phyloP scores from a whole-genome alignment of 2,329 filamentous ascomycete species.

The Coniochaeta prunicola region DNA sequence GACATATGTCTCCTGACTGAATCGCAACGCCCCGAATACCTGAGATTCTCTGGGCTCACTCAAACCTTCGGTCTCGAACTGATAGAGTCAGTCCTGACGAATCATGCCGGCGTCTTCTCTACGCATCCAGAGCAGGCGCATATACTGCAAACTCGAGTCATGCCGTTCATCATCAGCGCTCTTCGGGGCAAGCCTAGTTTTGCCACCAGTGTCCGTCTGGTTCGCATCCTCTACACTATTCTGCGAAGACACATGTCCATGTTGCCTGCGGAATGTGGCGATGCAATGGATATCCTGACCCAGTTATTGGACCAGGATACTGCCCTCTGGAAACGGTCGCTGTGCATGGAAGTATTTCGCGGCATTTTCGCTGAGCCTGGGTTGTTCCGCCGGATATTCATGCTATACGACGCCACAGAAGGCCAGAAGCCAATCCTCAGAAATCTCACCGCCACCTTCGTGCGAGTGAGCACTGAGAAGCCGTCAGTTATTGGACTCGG shows the following conservation, averaged over 20 bases:
- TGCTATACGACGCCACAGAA: conserved; percentile 67
- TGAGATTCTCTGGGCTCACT: conserved; percentile 70
- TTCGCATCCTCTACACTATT: conserved; percentile 76
- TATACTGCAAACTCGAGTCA: conserved; percentile 67
- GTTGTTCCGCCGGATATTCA: conserved; percentile 72
- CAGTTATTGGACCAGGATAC: conserved; percentile 85
- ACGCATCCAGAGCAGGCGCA: conserved; percentile 74
- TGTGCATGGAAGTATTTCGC: conserved; percentile 88
- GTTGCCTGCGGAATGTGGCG: conserved; percentile 72
- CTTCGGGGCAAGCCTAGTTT: conserved; percentile 75
- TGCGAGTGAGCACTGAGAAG: conserved; percentile 88
- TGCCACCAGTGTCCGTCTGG: conserved; percentile 71
- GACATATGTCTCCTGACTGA: conserved; percentile 86
- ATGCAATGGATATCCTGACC: conserved; percentile 73
- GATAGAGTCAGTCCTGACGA: conserved; percentile 83
- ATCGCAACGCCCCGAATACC: conserved; percentile 73
- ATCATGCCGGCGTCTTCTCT: conserved; percentile 74
- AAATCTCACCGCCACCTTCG: conserved; percentile 78
- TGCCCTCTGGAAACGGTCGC: conserved; percentile 73
- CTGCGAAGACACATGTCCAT: conserved; percentile 71
- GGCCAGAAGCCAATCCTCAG: conserved; percentile 71
- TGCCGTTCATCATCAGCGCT: conserved; percentile 74
- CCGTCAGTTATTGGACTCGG: conserved; percentile 82
- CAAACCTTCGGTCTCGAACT: conserved; percentile 84
- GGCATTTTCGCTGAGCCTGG: conserved; percentile 76